Conservation (phyloP, 2,329 filamentous ascomycete species). For the Aureobasidium namibiae region DNA sequence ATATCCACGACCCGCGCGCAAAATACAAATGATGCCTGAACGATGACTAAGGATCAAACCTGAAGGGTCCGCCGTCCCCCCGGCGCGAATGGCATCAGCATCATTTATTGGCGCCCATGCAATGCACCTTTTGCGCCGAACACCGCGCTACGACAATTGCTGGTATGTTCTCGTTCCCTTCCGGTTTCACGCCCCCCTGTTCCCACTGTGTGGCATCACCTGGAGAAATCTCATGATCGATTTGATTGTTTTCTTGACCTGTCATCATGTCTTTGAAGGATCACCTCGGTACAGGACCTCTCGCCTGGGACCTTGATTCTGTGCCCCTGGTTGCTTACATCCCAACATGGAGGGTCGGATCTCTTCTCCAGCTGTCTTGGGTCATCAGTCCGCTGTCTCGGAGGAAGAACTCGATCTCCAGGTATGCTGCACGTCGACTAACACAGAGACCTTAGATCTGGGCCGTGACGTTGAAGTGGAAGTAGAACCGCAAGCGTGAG, state of each 20-base stretch:
- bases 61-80: not conserved
- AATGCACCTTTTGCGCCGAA: constrained; percentile 3
- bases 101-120: not conserved
- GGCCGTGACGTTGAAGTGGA: not conserved
- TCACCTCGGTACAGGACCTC: not conserved
- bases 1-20: not conserved
- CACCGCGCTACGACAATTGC: not conserved
- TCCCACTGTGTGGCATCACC: not conserved
- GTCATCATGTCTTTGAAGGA: not conserved
- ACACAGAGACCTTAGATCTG: not conserved
- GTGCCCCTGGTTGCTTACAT: not conserved
- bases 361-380: not conserved
- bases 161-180: not conserved
- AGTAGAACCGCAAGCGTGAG: not conserved
- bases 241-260: not conserved
- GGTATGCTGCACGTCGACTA: not conserved
- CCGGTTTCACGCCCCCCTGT: not conserved
- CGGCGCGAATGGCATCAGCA: not conserved
- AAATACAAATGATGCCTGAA: not conserved
- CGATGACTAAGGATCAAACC: not conserved
- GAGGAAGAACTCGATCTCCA: not conserved
- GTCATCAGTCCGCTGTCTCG: not conserved
- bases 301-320: not conserved
- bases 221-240: not conserved
- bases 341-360: not conserved